phyloP scores from a whole-genome alignment of 768 basidiomycete genomes.

The Lentinus brumalis region DNA sequence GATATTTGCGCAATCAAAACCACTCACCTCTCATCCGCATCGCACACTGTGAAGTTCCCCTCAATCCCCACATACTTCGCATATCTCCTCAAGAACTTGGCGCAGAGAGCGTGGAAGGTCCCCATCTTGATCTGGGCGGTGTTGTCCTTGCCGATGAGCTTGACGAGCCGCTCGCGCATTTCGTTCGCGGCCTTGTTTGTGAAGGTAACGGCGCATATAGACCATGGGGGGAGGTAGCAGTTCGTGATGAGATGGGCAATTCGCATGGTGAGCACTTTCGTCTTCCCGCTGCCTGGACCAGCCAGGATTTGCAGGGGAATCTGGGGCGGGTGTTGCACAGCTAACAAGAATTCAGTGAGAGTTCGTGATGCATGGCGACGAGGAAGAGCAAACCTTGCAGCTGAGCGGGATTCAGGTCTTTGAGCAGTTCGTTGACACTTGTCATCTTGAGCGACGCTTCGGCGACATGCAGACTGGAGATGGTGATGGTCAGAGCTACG shows the following conservation, averaged over 20 bases:
- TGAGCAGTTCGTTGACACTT: constrained; percentile 8
- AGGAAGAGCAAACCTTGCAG: constrained; percentile 33
- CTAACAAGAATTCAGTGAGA: constrained; percentile 37
- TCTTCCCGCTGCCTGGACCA: constrained; percentile 79
- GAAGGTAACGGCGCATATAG: constrained; percentile 83
- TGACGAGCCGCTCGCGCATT: constrained; percentile 71
- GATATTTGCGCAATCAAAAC: not conserved
- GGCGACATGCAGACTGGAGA: not conserved
- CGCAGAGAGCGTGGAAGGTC: constrained; percentile 81
- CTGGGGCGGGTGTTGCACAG: constrained; percentile 63
- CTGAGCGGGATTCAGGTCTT: constrained; percentile 35
- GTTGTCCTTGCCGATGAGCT: constrained; percentile 62
- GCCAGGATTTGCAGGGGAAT: constrained; percentile 79
- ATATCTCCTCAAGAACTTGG: constrained; percentile 68
- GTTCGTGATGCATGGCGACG: not conserved
- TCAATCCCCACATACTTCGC: constrained; percentile 56
- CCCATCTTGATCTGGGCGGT: constrained; percentile 65
- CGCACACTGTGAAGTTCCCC: constrained; percentile 81
- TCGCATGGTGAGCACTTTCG: constrained; percentile 68
- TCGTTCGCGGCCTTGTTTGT: constrained; percentile 91
- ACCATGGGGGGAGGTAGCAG: constrained; percentile 50
- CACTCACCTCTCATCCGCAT: constrained; percentile 74
- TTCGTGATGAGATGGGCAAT: constrained; percentile 65
- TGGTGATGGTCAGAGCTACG: constrained; percentile 10
- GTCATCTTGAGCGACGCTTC: not conserved